A percentile compares a stretch with the other conserved stretches of the same genome.
Conservation (phyloP, 148 eudicot species). For the Fagopyrum homotropicum region DNA sequence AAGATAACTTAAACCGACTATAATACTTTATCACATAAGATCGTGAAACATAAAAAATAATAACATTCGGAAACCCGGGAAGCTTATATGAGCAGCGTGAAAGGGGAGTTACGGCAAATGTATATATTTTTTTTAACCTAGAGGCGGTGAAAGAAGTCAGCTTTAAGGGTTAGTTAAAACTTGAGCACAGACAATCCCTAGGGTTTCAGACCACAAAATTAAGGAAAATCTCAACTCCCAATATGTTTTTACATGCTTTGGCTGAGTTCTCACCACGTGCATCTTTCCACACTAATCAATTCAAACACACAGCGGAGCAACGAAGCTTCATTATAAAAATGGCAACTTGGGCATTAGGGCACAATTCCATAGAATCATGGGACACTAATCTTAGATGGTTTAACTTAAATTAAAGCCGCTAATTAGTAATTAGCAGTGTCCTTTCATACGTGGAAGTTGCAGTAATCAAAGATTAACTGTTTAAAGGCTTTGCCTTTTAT, state of each 20-base stretch:
- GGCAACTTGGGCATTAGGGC: neutral
- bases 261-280: slow-evolving; percentile 1
- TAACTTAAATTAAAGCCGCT: neutral
- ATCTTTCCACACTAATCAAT: neutral
- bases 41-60: no score
- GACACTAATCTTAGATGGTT: neutral
- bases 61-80: no score
- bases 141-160: slow-evolving; percentile 1
- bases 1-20: no score
- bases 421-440: neutral
- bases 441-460: neutral
- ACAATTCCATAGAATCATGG: slow-evolving; percentile 9
- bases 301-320: neutral
- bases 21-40: no score
- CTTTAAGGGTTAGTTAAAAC: slow-evolving; percentile 4
- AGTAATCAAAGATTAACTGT: neutral
- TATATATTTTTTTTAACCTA: neutral
- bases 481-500: neutral
- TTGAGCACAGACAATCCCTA: slow-evolving; percentile 5
- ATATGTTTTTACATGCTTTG: slow-evolving; percentile 10
- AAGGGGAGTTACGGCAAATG: neutral
- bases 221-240: neutral
- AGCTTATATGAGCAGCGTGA: slow-evolving; percentile 3
- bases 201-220: neutral
- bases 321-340: neutral